Base-by-base conservation (phyloP, 2,329 filamentous ascomycete genomes). In the Aspergillus niger region DNA sequence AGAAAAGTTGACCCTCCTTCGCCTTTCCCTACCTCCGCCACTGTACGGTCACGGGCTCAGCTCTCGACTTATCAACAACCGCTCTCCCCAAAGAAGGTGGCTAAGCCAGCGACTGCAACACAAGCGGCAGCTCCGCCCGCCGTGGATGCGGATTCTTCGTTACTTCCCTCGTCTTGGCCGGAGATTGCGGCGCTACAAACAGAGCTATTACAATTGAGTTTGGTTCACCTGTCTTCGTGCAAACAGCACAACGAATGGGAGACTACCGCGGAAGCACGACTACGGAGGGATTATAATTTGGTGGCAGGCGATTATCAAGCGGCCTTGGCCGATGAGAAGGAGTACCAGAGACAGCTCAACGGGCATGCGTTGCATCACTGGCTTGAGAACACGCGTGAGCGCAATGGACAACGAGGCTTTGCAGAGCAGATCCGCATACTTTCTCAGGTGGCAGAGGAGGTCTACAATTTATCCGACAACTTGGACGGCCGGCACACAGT, bases 141-240 rank as follows among this genome's bases (percentile, higher is more conserved):
- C 2, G 47, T 65, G 15, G 65, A 65, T 13, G 13, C 61, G n/a
- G 64, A 62, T 44, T 50, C 63, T 32, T 66, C 66, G 5, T 62
- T 72, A 54, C 67, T 72, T 17, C 67, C 71, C 17, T 66, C 72
- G 6, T 68, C 72, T 8, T 72, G 70, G 65, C 72, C 74, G 20
- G 75, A 79, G 30, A 67, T 76, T 55, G 65, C 71, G 13, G 70
- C 72, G 11, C 54, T 80, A 32, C 75, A 78, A 58, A 78, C 75
- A 0, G 79, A 81, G 60, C 67, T 81, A 11, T 68, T 81, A 24
- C 79, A 81, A 57, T 63, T 81, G 15, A 74, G 72, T 55, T 70
- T 80, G 5, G 67, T 80, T 6, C 73, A 79, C 63, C 69, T 71
- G 7, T 68, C 69, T 5, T 69, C 66, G 7, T 55, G 73, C 20